A percentile compares a stretch with the other conserved stretches of the same genome.
These are phyloP conservation scores for Venturia oleaginea DNA, from an alignment of 2,329 filamentous ascomycete species.

Conservation along the genomic window DNA sequence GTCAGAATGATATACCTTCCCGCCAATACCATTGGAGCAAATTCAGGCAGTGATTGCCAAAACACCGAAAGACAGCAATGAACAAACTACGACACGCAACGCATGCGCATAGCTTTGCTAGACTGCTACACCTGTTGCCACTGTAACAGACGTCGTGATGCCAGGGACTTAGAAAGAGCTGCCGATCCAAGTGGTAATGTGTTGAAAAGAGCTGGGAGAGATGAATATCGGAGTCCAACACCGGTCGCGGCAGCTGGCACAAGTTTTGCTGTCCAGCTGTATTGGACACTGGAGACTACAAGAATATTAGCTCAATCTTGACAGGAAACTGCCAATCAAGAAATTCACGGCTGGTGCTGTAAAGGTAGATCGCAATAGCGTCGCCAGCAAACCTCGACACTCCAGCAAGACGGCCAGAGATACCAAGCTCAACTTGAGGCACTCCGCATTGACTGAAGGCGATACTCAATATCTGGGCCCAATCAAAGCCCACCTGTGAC, in stretches of 20 bases:
- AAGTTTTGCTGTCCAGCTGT: neutral
- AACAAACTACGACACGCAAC: conserved; percentile 21
- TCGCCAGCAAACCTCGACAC: conserved; percentile 12
- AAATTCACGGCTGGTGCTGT: conserved; percentile 15
- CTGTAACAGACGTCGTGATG: neutral
- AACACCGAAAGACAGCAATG: conserved; percentile 25
- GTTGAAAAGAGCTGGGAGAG: too few species aligned
- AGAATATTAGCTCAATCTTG: neutral
- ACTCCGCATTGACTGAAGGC: too few species aligned
- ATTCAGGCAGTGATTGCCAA: conserved; percentile 24
- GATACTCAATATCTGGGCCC: too few species aligned
- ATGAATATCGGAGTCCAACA: neutral
- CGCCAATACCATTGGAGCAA: conserved; percentile 25
- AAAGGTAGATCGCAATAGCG: conserved; percentile 14
- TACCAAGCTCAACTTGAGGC: too few species aligned
- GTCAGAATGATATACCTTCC: conserved; percentile 22
- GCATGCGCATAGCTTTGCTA: neutral
- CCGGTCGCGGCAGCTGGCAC: conserved; percentile 5
- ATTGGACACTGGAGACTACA: neutral
- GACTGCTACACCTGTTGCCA: conserved; percentile 1
- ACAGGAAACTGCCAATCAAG: neutral
- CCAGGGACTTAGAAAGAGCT: neutral
- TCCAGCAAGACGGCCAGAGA: too few species aligned
- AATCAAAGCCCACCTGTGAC: too few species aligned
- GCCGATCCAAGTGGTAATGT: too few species aligned